Base-by-base conservation (phyloP, 148 eudicot species). In the Chenopodium quinoa region DNA sequence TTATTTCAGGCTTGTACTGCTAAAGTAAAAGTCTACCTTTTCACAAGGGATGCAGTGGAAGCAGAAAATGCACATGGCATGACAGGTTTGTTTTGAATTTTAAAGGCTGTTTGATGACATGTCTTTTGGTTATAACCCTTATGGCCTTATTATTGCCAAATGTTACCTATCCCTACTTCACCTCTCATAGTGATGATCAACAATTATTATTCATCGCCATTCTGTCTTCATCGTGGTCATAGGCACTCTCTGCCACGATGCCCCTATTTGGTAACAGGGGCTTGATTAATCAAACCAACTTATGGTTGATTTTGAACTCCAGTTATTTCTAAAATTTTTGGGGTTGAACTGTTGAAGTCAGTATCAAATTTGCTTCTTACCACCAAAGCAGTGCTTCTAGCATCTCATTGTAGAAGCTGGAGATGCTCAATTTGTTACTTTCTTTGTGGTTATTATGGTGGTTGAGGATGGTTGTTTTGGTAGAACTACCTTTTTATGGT, bases 1-100 rank as follows among this genome's bases (percentile, higher is more conserved):
- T 46, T 34, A 76, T 31, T 85, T 27, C 89, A 93, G 97, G 78
- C 71, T 86, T 73, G 77, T 44, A 40, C 80, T 73, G 93, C 88
- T 40, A 80, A 77, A 75, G 88, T 91, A 62, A 86, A 79, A 74
- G 77, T 93, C 77, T 84, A 54, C 32, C 46, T 90, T 71, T 81
- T 89, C 37, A 19, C 86, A 52, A 85, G 83, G 77, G 89, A 85
- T 84, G 82, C 60, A 63, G 50, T 40, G 60, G 63, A 56, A 79
- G 86, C 76, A 27, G 86, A 86, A 76, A 76, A 58, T 73, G 75
- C 65, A 50, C 78, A 80, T 50, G 84, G 72, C 27, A 46, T 77
- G 73, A 82, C 89, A 82, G 92, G 94, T 91, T 72, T 75, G 85
- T 85, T 73, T 64, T 6, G 60, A 78, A 67, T 10, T 29, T 56